Base-by-base conservation (phyloP, 2,329 filamentous ascomycete genomes). In the Colletotrichum liaoningense region DNA sequence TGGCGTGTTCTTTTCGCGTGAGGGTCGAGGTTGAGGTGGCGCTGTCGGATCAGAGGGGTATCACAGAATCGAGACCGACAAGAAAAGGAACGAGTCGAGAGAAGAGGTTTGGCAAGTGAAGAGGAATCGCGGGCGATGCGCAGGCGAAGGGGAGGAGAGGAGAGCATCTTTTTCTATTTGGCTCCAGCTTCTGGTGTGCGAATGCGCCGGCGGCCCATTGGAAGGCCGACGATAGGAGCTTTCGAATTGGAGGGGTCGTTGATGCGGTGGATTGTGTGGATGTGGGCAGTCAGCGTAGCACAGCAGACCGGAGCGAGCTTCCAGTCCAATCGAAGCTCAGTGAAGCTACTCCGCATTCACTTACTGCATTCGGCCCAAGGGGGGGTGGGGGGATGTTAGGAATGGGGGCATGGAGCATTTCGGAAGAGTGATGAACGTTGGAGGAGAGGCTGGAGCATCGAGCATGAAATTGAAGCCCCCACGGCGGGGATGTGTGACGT, bases 401-500 rank as follows among this genome's bases (percentile, higher is more conserved):
- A 33, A 33, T 33, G 30, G 30, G 33, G 33, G 11, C 33, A 12
- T 35, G 33, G 33, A 35, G 33, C 33, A 35, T 35, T 12, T 35
- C 33, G 11, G 33, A 35, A 12, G 33, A 22, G 33, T 35, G 33
- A 12, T 35, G 33, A 35, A 12, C 33, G 22, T 12, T 5, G 33
- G 33, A 35, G 33, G 12, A 33, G 33, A 12, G 33, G 33, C 7
- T 49, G 19, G 7, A 49, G 42, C 42, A 9, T 46, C 42, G 14
- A 42, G 35, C 38, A 42, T 19, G 6, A 42, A 19, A 42, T 42
- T 42, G 38, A 42, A 42, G 38, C 59, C 35, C 22, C 55, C 30
- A 55, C 56, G 56, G 68, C 68, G 69, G 63, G 69, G 65, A 49
- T 58, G 49, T 57, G 63, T 63, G 69, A 72, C 64, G 69, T 72